phyloP scores from a whole-genome alignment of 129 eudicot genomes.

The Escallonia rubra region DNA sequence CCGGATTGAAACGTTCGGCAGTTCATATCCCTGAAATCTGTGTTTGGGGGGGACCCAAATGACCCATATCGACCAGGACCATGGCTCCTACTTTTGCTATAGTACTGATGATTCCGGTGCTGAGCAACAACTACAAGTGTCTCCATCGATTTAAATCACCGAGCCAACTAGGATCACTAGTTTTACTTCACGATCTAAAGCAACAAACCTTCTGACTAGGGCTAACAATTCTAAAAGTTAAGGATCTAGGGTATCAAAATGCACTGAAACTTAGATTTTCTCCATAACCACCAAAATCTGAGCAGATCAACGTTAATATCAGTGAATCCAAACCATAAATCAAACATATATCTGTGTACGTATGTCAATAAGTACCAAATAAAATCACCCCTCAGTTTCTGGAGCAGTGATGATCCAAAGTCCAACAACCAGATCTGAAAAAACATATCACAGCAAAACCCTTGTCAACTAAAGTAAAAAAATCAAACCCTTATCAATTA shows the following conservation, averaged over 20 bases:
- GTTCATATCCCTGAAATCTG: conserved; percentile 45
- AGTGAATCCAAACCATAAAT: conserved; percentile 27
- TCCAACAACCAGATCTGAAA: conserved; percentile 18
- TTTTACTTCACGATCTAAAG: too few species aligned
- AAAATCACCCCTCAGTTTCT: conserved; percentile 14
- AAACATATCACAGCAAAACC: neutral
- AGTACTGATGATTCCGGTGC: conserved; percentile 42
- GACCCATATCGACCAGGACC: conserved; percentile 26
- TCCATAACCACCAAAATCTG: conserved; percentile 69
- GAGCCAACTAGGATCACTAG: neutral
- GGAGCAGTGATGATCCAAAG: conserved; percentile 24
- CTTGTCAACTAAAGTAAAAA: too few species aligned
- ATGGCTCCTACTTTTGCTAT: conserved; percentile 31
- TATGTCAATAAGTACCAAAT: conserved; percentile 8
- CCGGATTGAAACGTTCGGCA: conserved; percentile 77
- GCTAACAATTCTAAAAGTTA: neutral
- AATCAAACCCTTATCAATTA: neutral
- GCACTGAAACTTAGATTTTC: conserved; percentile 39
- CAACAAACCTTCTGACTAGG: neutral
- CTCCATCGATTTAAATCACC: conserved; percentile 44
- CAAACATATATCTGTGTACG: conserved; percentile 35
- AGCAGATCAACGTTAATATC: conserved; percentile 51
- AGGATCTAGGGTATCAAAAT: neutral
- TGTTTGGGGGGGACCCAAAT: conserved; percentile 31
- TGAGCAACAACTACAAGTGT: conserved; percentile 66